phyloP scores from a whole-genome alignment of 192 early-diverging fungal species.

The Gaertneriomyces semiglobifer region DNA sequence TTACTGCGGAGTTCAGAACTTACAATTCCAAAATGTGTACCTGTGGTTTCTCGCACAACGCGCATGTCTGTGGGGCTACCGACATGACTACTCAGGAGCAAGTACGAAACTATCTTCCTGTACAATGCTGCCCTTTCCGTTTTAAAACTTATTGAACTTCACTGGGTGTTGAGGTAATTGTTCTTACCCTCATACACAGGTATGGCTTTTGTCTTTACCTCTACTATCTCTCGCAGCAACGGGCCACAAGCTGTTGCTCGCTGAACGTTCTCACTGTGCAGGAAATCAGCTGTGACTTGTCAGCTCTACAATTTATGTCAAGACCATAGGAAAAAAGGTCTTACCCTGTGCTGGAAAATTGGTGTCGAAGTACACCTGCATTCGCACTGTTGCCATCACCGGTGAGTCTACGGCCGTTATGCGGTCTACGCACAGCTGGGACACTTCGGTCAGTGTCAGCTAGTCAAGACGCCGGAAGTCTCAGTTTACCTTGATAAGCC shows the following conservation, averaged over 20 bases:
- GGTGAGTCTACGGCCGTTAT: slow-evolving; percentile 42
- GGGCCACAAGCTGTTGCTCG: slow-evolving; percentile 41
- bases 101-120: slow-evolving; percentile 57
- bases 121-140: slow-evolving; percentile 37
- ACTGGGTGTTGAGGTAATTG: background rate
- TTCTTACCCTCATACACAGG: slow-evolving; percentile 48
- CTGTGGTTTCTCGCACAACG: slow-evolving; percentile 58
- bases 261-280: slow-evolving; percentile 51
- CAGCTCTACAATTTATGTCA: background rate
- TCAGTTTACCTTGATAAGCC: slow-evolving; percentile 46
- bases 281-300: slow-evolving; percentile 45
- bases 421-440: slow-evolving; percentile 48
- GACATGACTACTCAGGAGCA: slow-evolving; percentile 50
- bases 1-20: background rate
- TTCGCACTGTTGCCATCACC: slow-evolving; percentile 49
- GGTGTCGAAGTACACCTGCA: slow-evolving; percentile 65
- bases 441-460: background rate
- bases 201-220: slow-evolving; percentile 46
- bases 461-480: background rate
- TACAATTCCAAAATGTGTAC: slow-evolving; percentile 22
- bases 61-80: slow-evolving; percentile 57
- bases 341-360: slow-evolving; percentile 58
- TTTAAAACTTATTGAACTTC: background rate
- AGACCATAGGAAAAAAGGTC: slow-evolving; percentile 1
- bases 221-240: slow-evolving; percentile 48